Evolutionary conservation across 202 grass and related monocot genomes (phyloP), one percentile per base, ranked within the genome.

Genomic region (Digitaria exilis): DNA sequence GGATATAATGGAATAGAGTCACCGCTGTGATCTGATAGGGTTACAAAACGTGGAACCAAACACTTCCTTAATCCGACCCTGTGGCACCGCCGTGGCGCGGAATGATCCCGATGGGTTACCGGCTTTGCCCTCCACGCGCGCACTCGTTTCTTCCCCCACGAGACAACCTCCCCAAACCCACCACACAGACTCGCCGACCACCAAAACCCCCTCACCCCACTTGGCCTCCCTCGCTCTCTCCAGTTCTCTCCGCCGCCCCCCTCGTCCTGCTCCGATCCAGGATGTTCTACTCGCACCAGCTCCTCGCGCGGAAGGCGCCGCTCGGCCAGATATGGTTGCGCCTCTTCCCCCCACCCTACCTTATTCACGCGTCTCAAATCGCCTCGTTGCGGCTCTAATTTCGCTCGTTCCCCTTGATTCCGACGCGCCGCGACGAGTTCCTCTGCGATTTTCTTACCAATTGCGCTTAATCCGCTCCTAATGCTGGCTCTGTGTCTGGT

Each of bases 241-340:
- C 54, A 22, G 1, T 1, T 30, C 59, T 34, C 60, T 43, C 56
- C 41, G 39, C 48, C 1, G n/a, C 80, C 21, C 77, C 17, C 18
- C 26, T 16, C 42, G 8, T 3, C 10, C 48, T 12, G 16, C 39
- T 10, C 77, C 41, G 54, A 24, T 45, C 73, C 69, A 73, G 60
- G 17, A 95, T 93, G 92, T 98, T 98, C 82, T 98, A 95, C 80
- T 95, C 96, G 48, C 96, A 95, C 60, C 93, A 96, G 83, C 87
- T 98, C 24, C 89, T 98, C 9, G 96, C 96, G 39, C 87, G 85
- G 73, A 98, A 98, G 86, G 83, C 80, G 70, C 91, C 96, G 60
- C 88, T 98, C 57, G 93, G 96, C 51, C 96, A 98, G 87, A 98
- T 98, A 87, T 98, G 95, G 95, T 95, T 95, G 62, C 28, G 73